Percentiles rank a stretch among this genome's conserved stretches.
phyloP scores from a whole-genome alignment of 83 land plant species.

The Thuja plicata region DNA sequence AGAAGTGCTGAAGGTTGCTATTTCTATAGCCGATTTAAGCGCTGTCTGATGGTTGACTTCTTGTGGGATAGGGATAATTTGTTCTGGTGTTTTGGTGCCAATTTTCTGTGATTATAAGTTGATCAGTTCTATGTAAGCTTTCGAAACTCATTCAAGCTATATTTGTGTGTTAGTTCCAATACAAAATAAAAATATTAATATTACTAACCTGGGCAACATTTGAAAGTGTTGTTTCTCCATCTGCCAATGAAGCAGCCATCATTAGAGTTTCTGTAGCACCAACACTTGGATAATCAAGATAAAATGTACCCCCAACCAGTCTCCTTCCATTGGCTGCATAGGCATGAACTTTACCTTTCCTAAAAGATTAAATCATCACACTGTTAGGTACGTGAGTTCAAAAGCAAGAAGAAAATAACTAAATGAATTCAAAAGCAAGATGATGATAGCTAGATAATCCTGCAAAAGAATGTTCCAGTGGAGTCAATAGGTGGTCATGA shows the following conservation, averaged over 20 bases:
- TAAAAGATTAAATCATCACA: slow-evolving; percentile 22
- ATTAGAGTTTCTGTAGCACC: slow-evolving; percentile 85
- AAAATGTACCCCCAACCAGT: slow-evolving; percentile 65
- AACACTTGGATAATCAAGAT: slow-evolving; percentile 76
- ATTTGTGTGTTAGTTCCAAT: not conserved
- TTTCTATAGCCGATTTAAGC: too few relatives aligned
- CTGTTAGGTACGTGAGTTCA: not conserved
- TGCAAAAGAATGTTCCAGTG: not conserved
- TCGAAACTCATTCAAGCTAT: too few relatives aligned
- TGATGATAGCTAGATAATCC: not conserved
- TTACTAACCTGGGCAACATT: slow-evolving; percentile 67
- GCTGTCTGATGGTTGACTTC: too few relatives aligned
- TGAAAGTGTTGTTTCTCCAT: slow-evolving; percentile 57
- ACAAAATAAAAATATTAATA: not conserved
- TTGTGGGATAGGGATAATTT: too few relatives aligned
- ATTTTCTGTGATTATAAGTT: too few relatives aligned
- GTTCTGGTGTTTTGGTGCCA: too few relatives aligned
- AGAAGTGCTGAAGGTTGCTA: too few relatives aligned
- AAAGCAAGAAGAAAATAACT: not conserved
- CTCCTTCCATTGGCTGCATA: slow-evolving; percentile 52
- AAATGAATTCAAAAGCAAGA: not conserved
- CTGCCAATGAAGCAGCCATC: slow-evolving; percentile 85
- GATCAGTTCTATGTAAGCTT: too few relatives aligned
- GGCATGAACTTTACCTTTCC: slow-evolving; percentile 71
- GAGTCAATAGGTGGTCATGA: not conserved